phyloP scores from a whole-genome alignment of 805 yeast genomes.

The Candida michaelii region DNA sequence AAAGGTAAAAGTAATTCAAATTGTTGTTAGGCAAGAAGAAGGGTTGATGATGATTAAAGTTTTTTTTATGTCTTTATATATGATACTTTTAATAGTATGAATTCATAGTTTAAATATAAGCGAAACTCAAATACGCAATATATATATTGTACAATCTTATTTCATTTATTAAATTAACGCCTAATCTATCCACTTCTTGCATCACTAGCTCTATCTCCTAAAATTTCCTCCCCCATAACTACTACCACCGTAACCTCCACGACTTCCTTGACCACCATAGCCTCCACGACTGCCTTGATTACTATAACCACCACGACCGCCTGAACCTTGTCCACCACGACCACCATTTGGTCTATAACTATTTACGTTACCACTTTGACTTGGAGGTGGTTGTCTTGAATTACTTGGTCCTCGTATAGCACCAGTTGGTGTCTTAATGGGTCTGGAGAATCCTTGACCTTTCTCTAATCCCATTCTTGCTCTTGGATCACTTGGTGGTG shows the following conservation, averaged over 20 bases:
- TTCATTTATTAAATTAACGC: not conserved
- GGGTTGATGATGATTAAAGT: not conserved
- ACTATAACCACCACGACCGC: too few relatives aligned
- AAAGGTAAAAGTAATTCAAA: constrained; percentile 53
- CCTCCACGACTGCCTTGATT: not conserved
- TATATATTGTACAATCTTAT: not conserved
- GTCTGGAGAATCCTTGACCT: constrained; percentile 31
- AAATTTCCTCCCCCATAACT: not conserved
- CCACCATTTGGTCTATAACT: too few relatives aligned
- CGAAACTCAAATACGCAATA: not conserved
- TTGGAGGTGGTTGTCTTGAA: too few relatives aligned
- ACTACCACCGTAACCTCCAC: not conserved
- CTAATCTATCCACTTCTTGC: constrained; percentile 5
- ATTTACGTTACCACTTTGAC: too few relatives aligned
- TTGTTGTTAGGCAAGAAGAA: constrained; percentile 57
- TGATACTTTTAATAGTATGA: not conserved
- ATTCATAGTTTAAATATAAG: not conserved
- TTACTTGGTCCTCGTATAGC: constrained; percentile 16
- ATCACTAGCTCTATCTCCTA: not conserved
- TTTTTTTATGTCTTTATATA: not conserved
- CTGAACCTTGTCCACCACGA: too few relatives aligned
- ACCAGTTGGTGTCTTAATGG: constrained; percentile 30
- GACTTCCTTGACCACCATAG: not conserved
- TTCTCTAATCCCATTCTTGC: constrained; percentile 22
- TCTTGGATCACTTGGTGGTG: constrained; percentile 50